Percentiles rank a stretch among this genome's conserved stretches.
Evolutionary conservation across 108 stramenopile species (phyloP).

Genomic region (Thalassiosira profunda): DNA sequence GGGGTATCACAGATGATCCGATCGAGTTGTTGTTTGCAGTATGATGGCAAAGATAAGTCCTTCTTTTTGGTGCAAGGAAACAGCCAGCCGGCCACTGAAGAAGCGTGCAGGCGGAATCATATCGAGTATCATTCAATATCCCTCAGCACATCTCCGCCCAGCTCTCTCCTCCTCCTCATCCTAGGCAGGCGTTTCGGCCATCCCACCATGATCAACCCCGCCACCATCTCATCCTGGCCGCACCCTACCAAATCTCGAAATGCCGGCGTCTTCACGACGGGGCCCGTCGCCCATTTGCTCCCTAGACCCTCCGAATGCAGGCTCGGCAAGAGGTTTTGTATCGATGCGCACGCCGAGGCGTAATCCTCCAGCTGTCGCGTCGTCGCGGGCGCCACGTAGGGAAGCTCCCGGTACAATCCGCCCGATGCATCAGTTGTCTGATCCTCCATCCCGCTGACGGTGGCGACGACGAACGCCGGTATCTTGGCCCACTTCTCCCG

Average conservation of each 20-base stretch:
- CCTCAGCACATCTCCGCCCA: conserved; percentile 41
- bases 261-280: conserved; percentile 65
- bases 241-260: conserved; percentile 69
- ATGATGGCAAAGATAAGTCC: background rate
- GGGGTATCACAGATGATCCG: background rate
- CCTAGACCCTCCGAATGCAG: conserved; percentile 73
- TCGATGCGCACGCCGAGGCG: conserved; percentile 72
- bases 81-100: too few relatives aligned
- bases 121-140: too few relatives aligned
- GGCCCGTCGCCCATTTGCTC: conserved; percentile 79
- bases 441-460: conserved; percentile 57
- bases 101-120: too few relatives aligned
- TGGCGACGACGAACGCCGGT: conserved; percentile 72
- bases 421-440: conserved; percentile 14
- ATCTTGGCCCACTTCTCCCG: conserved; percentile 68
- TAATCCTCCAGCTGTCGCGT: conserved; percentile 79
- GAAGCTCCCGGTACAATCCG: conserved; percentile 45
- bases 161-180: conserved; percentile 17
- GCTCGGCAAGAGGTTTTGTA: conserved; percentile 71
- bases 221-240: conserved; percentile 60
- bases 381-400: conserved; percentile 57
- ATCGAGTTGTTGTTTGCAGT: background rate
- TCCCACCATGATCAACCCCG: conserved; percentile 77
- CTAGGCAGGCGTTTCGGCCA: conserved; percentile 39
- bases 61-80: too few relatives aligned